Evolutionary conservation across 2,329 filamentous ascomycete species (phyloP).

Genomic region (Cercospora sp.): DNA sequence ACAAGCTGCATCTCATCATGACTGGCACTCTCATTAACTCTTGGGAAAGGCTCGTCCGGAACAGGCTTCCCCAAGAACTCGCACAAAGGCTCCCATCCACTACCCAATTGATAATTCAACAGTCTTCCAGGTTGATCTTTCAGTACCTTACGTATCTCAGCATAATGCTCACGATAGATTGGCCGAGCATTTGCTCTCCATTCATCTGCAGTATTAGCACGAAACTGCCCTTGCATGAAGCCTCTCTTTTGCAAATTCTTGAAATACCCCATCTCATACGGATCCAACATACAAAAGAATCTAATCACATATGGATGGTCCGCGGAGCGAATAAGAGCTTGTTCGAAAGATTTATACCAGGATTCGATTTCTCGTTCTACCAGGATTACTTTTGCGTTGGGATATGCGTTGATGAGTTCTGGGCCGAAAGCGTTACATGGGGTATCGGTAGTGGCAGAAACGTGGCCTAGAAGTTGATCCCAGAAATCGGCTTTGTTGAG

Average conservation of each 20-base stretch:
- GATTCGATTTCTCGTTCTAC: constrained; percentile 28
- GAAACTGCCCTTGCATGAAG: constrained; percentile 23
- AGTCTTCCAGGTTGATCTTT: constrained; percentile 30
- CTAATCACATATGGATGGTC: constrained; percentile 10
- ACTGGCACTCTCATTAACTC: constrained; percentile 19
- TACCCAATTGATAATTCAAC: constrained; percentile 32
- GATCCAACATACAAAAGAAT: constrained; percentile 8
- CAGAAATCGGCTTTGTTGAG: constrained; percentile 25
- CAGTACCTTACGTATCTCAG: constrained; percentile 17
- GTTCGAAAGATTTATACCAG: constrained; percentile 24
- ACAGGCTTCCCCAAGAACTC: constrained; percentile 32
- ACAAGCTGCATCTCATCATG: constrained; percentile 21
- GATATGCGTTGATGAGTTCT: constrained; percentile 38
- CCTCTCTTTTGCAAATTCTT: constrained; percentile 14
- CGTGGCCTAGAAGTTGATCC: constrained; percentile 38
- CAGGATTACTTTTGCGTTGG: constrained; percentile 31
- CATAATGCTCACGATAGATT: constrained; percentile 25
- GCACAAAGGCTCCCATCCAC: constrained; percentile 38
- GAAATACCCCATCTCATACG: not conserved
- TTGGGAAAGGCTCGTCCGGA: constrained; percentile 32
- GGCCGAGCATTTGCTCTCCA: constrained; percentile 20
- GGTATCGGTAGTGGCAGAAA: constrained; percentile 37
- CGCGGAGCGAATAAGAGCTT: constrained; percentile 16
- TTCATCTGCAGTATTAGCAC: constrained; percentile 12
- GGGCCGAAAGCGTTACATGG: constrained; percentile 38